Base-by-base conservation (phyloP, 1,284 basidiomycete species). In the Cystobasidium sp. region DNA sequence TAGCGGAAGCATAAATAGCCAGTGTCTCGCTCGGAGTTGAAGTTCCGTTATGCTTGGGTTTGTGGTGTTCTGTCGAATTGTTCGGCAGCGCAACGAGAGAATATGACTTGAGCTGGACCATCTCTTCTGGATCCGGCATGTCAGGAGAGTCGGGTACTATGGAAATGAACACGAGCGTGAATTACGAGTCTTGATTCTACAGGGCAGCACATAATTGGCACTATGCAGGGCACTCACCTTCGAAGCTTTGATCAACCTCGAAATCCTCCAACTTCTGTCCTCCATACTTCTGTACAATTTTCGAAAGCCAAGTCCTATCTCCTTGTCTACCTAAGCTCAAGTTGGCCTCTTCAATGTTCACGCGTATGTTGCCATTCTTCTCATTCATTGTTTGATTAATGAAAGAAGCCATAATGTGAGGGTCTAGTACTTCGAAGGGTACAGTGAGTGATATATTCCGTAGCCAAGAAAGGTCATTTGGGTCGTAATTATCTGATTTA, bases 101-200 rank as follows among this genome's bases (percentile, higher is more conserved):
- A 44, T 73, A 73, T 8, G 52, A 44, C 24, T 62, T 62, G 5
- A 73, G 53, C 18, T 73, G 22, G 7, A 73, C 70, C 20, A 73
- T 61, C 18, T 53, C 55, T 18, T 56, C 44, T 44, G 76, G 69
- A 6, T 78, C 75, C 22, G 73, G 37, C 4, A 75, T 43, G 0
- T 52, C 68, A 0, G 78, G 78, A 6, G 77, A 31, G 18, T 75
- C 68, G 18, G 78, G 78, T 0, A 79, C 78, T 79, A 24, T 65
- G 37, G 2, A 46, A 49, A 24, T 39, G 20, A 49, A 63, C 47
- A 41, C 1, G 8, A 31, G 24, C 31, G n/a, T 47, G 1, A 53
- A 20, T 16, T 59, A 2, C 16, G 24, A 37, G 1, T 7, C 6
- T 24, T 14, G 12, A 10, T 59, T 14, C 56, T 39, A 7, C 12